Evolutionary conservation across 164 flowering plant species (phyloP).

Genomic region (Vitis labrusca): DNA sequence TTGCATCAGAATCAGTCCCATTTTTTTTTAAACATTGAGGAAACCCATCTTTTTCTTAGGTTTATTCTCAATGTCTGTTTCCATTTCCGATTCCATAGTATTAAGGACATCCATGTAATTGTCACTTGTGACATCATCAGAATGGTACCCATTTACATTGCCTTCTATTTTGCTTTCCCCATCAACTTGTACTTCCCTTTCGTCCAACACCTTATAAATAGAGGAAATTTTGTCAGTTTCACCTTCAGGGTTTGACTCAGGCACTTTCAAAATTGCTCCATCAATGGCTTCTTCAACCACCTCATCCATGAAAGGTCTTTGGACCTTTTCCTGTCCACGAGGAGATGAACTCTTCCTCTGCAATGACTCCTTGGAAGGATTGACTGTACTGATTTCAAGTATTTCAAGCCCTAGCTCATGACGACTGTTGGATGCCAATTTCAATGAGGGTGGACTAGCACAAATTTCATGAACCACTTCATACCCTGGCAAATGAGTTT

Average conservation of each 20-base stretch:
- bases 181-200: constrained; percentile 39
- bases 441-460: constrained; percentile 26
- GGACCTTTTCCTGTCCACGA: constrained; percentile 20
- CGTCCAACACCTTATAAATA: constrained; percentile 20
- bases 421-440: constrained; percentile 26
- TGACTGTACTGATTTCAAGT: constrained; percentile 42
- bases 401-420: constrained; percentile 48
- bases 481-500: constrained; percentile 42
- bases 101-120: constrained; percentile 83
- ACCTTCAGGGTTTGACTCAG: constrained; percentile 23
- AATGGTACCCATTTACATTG: constrained; percentile 36
- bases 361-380: constrained; percentile 31
- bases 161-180: constrained; percentile 32
- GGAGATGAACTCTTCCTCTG: constrained; percentile 38
- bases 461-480: constrained; percentile 40
- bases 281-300: constrained; percentile 18
- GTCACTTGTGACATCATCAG: constrained; percentile 79
- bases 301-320: constrained; percentile 24
- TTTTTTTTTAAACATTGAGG: constrained; percentile 5
- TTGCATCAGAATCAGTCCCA: constrained; percentile 38
- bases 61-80: constrained; percentile 59
- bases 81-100: constrained; percentile 82
- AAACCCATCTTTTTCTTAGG: constrained; percentile 27
- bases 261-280: constrained; percentile 19
- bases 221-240: constrained; percentile 25